These are phyloP conservation scores for Sporothrix schenckii DNA, from an alignment of 2,329 filamentous ascomycete genomes.

Conservation along the genomic window DNA sequence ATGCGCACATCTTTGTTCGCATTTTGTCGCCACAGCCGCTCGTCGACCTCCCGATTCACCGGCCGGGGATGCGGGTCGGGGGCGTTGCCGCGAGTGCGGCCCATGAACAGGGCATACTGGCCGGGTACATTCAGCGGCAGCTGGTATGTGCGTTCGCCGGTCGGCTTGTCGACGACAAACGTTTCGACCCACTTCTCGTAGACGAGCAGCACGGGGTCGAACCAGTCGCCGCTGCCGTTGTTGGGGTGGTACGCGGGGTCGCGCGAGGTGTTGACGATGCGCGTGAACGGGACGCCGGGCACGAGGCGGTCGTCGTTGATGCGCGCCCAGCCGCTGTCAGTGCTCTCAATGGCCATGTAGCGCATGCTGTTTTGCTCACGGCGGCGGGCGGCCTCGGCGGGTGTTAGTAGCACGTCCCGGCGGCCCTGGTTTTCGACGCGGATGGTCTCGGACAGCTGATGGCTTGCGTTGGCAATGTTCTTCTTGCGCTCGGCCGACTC, in stretches of 20 bases:
- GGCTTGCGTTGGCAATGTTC: background rate
- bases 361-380: background rate
- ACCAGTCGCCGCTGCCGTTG: slow-evolving; percentile 19
- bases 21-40: background rate
- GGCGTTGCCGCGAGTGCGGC: background rate
- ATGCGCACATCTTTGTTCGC: background rate
- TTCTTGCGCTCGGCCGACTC: background rate
- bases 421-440: background rate
- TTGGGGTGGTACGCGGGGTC: background rate
- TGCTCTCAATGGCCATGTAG: background rate
- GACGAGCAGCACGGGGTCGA: slow-evolving; percentile 32
- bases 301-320: slow-evolving; percentile 19
- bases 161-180: slow-evolving; percentile 8
- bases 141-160: slow-evolving; percentile 30
- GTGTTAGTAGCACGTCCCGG: background rate
- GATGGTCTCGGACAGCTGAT: background rate
- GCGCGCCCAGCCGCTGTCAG: slow-evolving; percentile 26
- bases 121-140: slow-evolving; percentile 31
- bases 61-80: background rate
- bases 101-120: background rate
- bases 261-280: slow-evolving; percentile 31
- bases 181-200: slow-evolving; percentile 36
- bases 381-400: background rate
- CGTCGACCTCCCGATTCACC: background rate
- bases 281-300: slow-evolving; percentile 2